These are phyloP conservation scores for Metschnikowia lunata DNA, from an alignment of 805 yeast genomes.

Conservation along the genomic window DNA sequence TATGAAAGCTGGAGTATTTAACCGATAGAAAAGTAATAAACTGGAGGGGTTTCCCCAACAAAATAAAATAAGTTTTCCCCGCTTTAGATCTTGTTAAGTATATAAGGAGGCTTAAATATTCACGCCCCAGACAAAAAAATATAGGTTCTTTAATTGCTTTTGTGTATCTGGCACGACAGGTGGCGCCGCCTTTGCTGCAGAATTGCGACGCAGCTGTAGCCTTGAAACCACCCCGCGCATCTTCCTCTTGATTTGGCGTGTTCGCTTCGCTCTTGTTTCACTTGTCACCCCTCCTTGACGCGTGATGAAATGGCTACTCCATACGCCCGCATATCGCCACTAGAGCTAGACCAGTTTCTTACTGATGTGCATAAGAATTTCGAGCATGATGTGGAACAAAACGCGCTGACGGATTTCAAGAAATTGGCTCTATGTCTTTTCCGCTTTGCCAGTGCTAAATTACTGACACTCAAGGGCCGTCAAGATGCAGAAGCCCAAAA, in stretches of 20 bases:
- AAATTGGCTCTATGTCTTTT: constrained; percentile 31
- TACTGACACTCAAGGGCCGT: constrained; percentile 6
- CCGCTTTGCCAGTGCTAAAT: constrained; percentile 27
- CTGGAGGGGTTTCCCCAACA: no score
- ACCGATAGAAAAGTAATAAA: no score
- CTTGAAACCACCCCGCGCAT: no score
- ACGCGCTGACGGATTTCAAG: constrained; percentile 29
- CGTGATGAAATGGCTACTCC: constrained; percentile 10
- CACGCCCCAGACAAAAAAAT: no score
- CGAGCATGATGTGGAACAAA: constrained; percentile 16
- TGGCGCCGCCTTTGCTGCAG: no score
- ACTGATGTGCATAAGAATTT: constrained; percentile 32
- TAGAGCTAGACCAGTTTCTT: constrained; percentile 30
- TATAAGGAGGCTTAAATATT: no score
- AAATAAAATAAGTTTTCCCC: no score
- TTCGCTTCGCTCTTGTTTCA: not conserved
- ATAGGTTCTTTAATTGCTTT: no score
- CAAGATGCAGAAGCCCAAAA: constrained; percentile 4
- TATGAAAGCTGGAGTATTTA: no score
- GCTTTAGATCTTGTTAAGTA: no score
- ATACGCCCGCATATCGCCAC: constrained; percentile 19
- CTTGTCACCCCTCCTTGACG: not conserved
- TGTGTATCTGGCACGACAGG: no score
- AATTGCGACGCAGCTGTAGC: no score
- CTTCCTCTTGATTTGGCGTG: not conserved